Conservation (phyloP, 306 rosid species). For the Quercus engelmannii region DNA sequence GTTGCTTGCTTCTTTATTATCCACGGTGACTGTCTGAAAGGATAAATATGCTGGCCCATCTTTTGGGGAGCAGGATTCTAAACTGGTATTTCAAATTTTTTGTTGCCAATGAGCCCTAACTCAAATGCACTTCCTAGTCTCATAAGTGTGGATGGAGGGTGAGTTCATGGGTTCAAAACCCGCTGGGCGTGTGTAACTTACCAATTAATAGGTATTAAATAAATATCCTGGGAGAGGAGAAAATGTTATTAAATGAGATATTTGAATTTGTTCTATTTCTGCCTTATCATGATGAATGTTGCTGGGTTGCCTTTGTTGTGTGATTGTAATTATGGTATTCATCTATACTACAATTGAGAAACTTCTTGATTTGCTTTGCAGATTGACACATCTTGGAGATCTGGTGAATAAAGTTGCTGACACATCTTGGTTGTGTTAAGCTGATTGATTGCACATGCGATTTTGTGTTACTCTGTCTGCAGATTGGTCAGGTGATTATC, state of each 20-base stretch:
- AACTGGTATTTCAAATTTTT: constrained; percentile 40
- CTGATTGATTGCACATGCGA: constrained; percentile 74
- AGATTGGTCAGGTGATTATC: constrained; percentile 75
- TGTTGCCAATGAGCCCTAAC: not conserved
- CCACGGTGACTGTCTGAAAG: constrained; percentile 34
- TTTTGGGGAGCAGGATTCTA: constrained; percentile 37
- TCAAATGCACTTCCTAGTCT: too few relatives aligned
- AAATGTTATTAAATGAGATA: not conserved
- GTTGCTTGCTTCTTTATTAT: constrained; percentile 55
- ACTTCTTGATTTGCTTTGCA: constrained; percentile 32
- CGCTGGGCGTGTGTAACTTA: too few relatives aligned
- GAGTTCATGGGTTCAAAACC: too few relatives aligned
- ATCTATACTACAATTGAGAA: constrained; percentile 4
- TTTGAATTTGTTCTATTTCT: not conserved
- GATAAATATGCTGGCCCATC: constrained; percentile 32
- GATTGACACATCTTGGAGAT: constrained; percentile 57
- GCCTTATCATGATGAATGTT: not conserved
- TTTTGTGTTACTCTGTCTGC: constrained; percentile 68
- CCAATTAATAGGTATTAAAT: not conserved
- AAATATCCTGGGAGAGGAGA: not conserved
- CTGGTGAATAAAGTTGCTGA: constrained; percentile 60
- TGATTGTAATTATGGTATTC: not conserved
- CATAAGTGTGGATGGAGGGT: too few relatives aligned
- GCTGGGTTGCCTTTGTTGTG: not conserved
- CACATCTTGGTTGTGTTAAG: constrained; percentile 69